These are phyloP conservation scores for Heracleum sosnowskyi DNA, from an alignment of 129 eudicot species.

Conservation along the genomic window DNA sequence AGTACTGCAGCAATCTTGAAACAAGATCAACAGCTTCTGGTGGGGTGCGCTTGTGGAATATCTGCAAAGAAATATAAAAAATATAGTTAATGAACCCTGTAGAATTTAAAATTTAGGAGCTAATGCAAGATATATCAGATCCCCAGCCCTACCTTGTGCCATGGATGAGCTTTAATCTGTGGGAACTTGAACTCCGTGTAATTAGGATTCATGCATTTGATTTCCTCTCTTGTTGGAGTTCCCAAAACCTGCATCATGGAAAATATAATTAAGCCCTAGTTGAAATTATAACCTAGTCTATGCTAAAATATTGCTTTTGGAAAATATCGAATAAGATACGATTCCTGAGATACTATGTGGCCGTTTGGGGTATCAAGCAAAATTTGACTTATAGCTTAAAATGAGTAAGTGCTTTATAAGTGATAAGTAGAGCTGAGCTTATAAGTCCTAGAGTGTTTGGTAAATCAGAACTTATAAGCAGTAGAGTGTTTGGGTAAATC, in stretches of 20 bases:
- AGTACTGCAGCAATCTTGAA: slow-evolving; percentile 79
- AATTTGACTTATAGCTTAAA: no score
- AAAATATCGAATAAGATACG: not conserved
- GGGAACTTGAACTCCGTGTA: slow-evolving; percentile 89
- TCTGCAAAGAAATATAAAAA: slow-evolving; percentile 31
- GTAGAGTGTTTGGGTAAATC: no score
- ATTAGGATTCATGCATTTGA: slow-evolving; percentile 93
- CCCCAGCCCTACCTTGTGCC: slow-evolving; percentile 62
- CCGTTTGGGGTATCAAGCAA: no score
- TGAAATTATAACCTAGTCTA: not conserved
- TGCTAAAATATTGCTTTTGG: not conserved
- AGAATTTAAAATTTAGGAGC: not conserved
- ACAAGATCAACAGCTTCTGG: slow-evolving; percentile 90
- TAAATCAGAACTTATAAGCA: no score
- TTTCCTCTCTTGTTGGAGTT: slow-evolving; percentile 82
- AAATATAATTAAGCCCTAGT: not conserved
- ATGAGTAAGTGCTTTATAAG: no score
- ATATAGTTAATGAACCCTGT: slow-evolving; percentile 7
- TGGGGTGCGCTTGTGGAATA: slow-evolving; percentile 85
- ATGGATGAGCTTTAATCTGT: slow-evolving; percentile 93
- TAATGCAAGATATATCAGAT: slow-evolving; percentile 6
- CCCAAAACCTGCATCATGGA: slow-evolving; percentile 50
- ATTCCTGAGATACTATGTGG: not conserved
- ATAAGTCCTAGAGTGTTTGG: no score
- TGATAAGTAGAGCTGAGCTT: no score